Base-by-base conservation (phyloP, 805 yeast genomes). In the Zygoascus tannicola region DNA sequence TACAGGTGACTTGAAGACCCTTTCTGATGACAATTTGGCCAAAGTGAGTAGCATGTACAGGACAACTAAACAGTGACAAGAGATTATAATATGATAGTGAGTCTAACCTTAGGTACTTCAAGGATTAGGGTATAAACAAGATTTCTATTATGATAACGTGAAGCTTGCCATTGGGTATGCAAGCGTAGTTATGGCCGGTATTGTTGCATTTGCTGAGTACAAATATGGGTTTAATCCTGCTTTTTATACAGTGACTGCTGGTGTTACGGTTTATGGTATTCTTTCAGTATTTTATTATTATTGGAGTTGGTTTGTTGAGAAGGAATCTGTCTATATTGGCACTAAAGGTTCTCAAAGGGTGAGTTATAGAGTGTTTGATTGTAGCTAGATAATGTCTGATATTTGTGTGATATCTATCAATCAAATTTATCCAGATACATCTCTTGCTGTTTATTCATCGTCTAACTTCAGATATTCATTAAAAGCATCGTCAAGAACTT, bases 21-120 rank as follows among this genome's bases (percentile, higher is more conserved):
- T 56, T 30, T 49, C 60, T 2, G 65, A 60, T 38, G 63, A 59
- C 22, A 56, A 57, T 40, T 40, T 59, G 18, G 52, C 58, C 10
- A 44, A 43, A 45, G 62, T 57, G 36, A 18, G 51, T 35, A 21
- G 35, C 7, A 12, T 12, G n/a, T 10, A 8, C n/a, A 10, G 22
- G 30, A 5, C 30, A n/a, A n/a, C n/a, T n/a, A n/a, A n/a, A n/a
- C n/a, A n/a, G n/a, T n/a, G n/a, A n/a, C n/a, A n/a, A n/a, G n/a
- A n/a, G n/a, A n/a, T n/a, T n/a, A n/a, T 44, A 33, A 20, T 16
- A 18, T 26, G 15, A 37, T n/a, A 21, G 4, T n/a, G 14, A 15
- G 7, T n/a, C 41, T 38, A 38, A 38, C 38, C 4, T 7, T 30
- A 56, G 60, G 49, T 47, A 15, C 41, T 60, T 33, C 38, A 41